Evolutionary conservation across 2,329 filamentous ascomycete species (phyloP).

Genomic region (Cryoendolithus antarcticus): DNA sequence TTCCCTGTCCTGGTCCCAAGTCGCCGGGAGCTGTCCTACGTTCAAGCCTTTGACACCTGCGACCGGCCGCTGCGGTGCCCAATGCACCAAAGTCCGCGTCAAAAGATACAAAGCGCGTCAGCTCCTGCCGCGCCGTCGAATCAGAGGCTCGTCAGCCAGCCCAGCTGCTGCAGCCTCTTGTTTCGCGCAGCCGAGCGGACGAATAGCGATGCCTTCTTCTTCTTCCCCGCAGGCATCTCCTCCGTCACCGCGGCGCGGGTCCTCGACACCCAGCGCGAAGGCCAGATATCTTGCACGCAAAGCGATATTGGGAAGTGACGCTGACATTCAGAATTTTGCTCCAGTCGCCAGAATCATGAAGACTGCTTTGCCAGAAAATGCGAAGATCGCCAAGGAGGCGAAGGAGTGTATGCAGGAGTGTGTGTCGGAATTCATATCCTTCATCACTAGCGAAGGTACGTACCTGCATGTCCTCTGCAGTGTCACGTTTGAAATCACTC

Average conservation of each 20-base stretch:
- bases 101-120: no score
- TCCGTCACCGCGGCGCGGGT: conserved; percentile 13
- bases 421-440: conserved; percentile 98
- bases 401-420: conserved; percentile 99
- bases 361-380: conserved; percentile 89
- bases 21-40: no score
- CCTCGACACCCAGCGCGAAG: conserved; percentile 6
- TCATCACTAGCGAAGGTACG: conserved; percentile 97
- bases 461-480: conserved; percentile 11
- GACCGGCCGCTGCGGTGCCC: conserved; percentile 11
- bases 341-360: conserved; percentile 99
- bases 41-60: conserved; percentile 21
- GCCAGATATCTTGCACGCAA: no score
- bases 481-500: conserved; percentile 1
- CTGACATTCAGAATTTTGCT: conserved; percentile 89
- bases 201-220: conserved; percentile 32
- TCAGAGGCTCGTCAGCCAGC: neutral
- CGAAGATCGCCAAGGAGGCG: conserved; percentile 90
- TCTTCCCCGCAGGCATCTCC: conserved; percentile 13
- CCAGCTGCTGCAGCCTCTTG: no score
- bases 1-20: neutral
- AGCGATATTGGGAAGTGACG: conserved; percentile 48
- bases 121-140: neutral
- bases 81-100: no score
- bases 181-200: no score